A percentile compares a stretch with the other conserved stretches of the same genome.
Conservation (phyloP, 345 rosid species). For the Populus simonii region DNA sequence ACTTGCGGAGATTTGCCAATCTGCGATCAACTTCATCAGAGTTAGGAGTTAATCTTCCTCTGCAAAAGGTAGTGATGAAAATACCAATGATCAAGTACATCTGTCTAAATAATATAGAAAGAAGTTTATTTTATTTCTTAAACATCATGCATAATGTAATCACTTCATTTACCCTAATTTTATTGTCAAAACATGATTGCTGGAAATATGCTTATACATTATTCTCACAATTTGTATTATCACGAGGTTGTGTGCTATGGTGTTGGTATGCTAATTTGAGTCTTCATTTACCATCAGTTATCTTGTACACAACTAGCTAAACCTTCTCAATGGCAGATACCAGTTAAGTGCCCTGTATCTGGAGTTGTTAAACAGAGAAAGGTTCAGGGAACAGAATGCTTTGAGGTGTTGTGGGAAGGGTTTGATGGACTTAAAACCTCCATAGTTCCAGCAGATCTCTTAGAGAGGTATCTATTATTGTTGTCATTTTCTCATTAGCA, state of each 20-base stretch:
- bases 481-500: not conserved
- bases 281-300: not conserved
- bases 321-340: constrained; percentile 43
- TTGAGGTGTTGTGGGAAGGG: constrained; percentile 75
- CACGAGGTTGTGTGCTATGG: not conserved
- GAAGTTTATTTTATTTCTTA: too few species aligned
- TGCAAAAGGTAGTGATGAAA: constrained; percentile 40
- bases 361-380: constrained; percentile 64
- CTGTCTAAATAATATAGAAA: too few species aligned
- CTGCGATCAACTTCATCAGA: constrained; percentile 47
- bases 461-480: constrained; percentile 51
- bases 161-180: not conserved
- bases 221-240: not conserved
- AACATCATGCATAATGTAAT: not conserved
- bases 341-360: constrained; percentile 72
- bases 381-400: constrained; percentile 68
- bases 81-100: too few species aligned
- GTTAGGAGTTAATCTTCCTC: constrained; percentile 47
- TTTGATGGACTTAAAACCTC: constrained; percentile 59
- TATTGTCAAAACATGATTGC: not conserved
- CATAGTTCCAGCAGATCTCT: constrained; percentile 71
- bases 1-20: constrained; percentile 61
- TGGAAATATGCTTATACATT: not conserved
- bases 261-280: not conserved
- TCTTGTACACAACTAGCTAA: not conserved